These are phyloP conservation scores for Fraxinus baroniana DNA, from an alignment of 305 asterid genomes.

Conservation along the genomic window DNA sequence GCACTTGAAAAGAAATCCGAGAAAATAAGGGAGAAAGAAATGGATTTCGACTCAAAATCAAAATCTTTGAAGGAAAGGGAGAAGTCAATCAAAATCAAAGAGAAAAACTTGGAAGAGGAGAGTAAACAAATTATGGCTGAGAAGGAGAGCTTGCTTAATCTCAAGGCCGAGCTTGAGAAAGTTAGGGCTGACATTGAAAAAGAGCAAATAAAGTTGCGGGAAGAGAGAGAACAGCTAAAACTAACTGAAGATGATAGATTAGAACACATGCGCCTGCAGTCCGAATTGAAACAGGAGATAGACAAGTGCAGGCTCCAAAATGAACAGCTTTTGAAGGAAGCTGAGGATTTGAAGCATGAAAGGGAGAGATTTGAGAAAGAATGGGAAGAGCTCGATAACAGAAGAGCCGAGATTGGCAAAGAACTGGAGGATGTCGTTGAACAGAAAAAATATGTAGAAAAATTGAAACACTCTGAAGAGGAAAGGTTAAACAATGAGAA, in stretches of 20 bases:
- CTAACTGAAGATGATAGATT: constrained; percentile 83
- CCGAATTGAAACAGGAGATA: constrained; percentile 83
- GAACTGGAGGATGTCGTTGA: constrained; percentile 59
- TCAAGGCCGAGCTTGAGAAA: constrained; percentile 71
- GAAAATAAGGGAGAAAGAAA: constrained; percentile 75
- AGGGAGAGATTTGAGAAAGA: constrained; percentile 90
- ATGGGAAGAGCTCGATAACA: constrained; percentile 93
- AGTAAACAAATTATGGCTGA: constrained; percentile 58
- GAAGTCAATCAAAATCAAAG: constrained; percentile 66
- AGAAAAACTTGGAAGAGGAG: constrained; percentile 57
- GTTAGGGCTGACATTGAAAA: constrained; percentile 54
- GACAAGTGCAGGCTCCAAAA: constrained; percentile 66
- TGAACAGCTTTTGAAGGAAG: constrained; percentile 68
- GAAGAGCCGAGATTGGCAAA: constrained; percentile 59
- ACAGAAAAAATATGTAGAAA: constrained; percentile 54
- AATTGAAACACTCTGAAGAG: constrained; percentile 57
- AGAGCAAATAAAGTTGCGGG: constrained; percentile 48
- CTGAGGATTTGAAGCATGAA: constrained; percentile 81
- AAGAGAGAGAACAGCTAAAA: constrained; percentile 70
- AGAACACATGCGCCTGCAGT: constrained; percentile 65
- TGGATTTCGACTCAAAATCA: constrained; percentile 56
- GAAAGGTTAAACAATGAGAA: constrained; percentile 70
- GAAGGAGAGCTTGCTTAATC: constrained; percentile 54
- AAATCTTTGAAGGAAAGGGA: constrained; percentile 79
- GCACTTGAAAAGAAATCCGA: constrained; percentile 75